phyloP scores from a whole-genome alignment of 2,329 filamentous ascomycete genomes.

The Fusarium tricinctum region DNA sequence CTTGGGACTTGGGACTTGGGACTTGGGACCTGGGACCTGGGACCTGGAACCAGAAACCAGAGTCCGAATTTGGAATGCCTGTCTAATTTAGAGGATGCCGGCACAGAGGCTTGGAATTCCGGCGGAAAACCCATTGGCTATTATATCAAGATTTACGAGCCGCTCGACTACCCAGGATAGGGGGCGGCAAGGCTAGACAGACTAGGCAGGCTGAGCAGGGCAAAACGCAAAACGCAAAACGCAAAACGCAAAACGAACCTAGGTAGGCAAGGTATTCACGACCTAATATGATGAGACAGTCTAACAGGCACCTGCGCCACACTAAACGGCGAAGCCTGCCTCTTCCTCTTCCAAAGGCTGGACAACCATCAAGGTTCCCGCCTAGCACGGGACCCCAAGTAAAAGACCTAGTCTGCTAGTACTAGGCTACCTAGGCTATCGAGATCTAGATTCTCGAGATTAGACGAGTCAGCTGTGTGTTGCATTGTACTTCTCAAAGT shows the following conservation, averaged over 20 bases:
- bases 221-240: not conserved
- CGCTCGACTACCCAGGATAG: not conserved
- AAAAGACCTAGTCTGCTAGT: not conserved
- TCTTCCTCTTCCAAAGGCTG: too few species aligned
- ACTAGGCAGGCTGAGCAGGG: not conserved
- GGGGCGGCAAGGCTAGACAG: not conserved
- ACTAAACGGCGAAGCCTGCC: not conserved
- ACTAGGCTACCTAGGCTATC: conserved; percentile 30
- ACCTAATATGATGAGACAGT: conserved; percentile 25
- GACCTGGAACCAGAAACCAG: not conserved
- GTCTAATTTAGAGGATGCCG: conserved; percentile 15
- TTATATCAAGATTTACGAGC: conserved; percentile 9
- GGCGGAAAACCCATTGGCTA: not conserved
- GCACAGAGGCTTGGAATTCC: conserved; percentile 13
- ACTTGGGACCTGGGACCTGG: not conserved
- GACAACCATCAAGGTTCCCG: not conserved
- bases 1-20: too few species aligned
- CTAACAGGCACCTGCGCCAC: conserved; percentile 12
- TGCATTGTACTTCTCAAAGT: not conserved
- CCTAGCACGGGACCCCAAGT: not conserved
- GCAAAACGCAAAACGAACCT: not conserved
- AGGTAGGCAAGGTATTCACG: conserved; percentile 8
- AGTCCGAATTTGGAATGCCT: not conserved
- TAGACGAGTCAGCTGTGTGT: conserved; percentile 20
- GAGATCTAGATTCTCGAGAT: conserved; percentile 40